Evolutionary conservation across 345 rosid genomes (phyloP), one percentile per base, ranked within the genome.

Genomic region (Populus nigra): DNA sequence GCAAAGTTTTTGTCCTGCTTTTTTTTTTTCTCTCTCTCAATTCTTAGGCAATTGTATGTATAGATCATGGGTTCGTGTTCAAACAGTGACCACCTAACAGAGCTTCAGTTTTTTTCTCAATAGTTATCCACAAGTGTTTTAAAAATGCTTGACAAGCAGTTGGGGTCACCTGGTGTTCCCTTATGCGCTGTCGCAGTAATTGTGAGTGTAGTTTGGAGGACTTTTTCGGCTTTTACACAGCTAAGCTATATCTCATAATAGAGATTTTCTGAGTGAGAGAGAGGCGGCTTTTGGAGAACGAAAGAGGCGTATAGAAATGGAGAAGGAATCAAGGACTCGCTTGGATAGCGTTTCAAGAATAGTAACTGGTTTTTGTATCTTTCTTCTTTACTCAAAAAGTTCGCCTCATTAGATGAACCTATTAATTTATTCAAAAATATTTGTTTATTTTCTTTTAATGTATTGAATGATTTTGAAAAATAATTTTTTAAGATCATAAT

Each of bases 211-310:
- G 61, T 10, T 9, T 22, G n/a, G 10, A 22, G 23, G 38, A 25
- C 16, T 4, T 76, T 70, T 71, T 76, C 78, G 83, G 80, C 78
- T 20, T 20, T 45, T 31, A 23, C 7, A 22, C 55, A 13, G 36
- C 15, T 3, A 11, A 0, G 39, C 11, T 23, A 49, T 39, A 47
- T 68, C 16, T 22, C 20, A 43, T 9, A 4, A 10, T 38, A 5
- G 7, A 12, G 13, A 13, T 15, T 5, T 18, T 53, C 1, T 33
- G 73, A 36, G 47, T 17, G 49, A 79, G n/a, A 25, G 29, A 13
- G 85, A 83, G 86, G 85, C 88, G 90, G 90, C 94, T 84, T 86
- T 93, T 86, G 84, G 88, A 69, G 85, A 55, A 73, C 29, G 80
- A 55, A 68, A 86, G 91, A 89, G 94, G 75, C 90, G 89, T 82